A percentile compares a stretch with the other conserved stretches of the same genome.
Evolutionary conservation across 768 basidiomycete species (phyloP).

Genomic region (Brasilioporus rufonigricans): DNA sequence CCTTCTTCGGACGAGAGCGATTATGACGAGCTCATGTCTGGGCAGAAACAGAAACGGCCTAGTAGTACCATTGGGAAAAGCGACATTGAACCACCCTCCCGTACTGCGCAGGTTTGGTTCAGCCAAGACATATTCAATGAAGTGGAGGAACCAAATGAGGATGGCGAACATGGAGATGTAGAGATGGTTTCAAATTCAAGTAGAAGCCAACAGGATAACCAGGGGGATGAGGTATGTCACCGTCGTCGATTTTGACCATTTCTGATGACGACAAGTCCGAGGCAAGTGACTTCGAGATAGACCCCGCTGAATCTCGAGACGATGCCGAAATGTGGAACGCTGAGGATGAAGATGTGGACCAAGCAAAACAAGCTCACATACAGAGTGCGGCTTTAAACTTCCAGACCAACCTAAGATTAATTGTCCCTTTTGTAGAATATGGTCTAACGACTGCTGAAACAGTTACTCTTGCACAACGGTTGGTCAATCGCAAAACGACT

Average conservation of each 20-base stretch:
- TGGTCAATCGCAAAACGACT: conserved; percentile 89
- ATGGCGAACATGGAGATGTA: conserved; percentile 21
- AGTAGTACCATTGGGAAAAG: conserved; percentile 39
- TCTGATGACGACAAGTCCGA: conserved; percentile 19
- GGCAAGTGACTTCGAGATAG: conserved; percentile 66
- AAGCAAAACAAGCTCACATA: conserved; percentile 59
- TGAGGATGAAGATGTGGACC: conserved; percentile 74
- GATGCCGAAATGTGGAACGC: conserved; percentile 77
- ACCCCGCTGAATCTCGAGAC: conserved; percentile 55
- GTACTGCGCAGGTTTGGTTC: conserved; percentile 89
- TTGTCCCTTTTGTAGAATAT: conserved; percentile 51
- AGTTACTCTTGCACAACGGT: conserved; percentile 83
- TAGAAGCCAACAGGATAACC: conserved; percentile 32
- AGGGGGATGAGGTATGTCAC: conserved; percentile 26
- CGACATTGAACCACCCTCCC: conserved; percentile 39
- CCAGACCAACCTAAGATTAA: conserved; percentile 3
- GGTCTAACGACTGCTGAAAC: conserved; percentile 88
- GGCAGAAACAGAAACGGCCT: conserved; percentile 43
- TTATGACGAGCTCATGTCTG: conserved; percentile 30
- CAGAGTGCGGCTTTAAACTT: conserved; percentile 48
- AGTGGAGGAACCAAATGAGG: conserved; percentile 37
- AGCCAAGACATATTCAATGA: conserved; percentile 84
- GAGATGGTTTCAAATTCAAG: conserved; percentile 30
- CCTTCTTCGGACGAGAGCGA: conserved; percentile 55
- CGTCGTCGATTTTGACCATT: background rate